Base-by-base conservation (phyloP, 1,139 yeast genomes). In the Saccharomycopsis crataegensis region DNA sequence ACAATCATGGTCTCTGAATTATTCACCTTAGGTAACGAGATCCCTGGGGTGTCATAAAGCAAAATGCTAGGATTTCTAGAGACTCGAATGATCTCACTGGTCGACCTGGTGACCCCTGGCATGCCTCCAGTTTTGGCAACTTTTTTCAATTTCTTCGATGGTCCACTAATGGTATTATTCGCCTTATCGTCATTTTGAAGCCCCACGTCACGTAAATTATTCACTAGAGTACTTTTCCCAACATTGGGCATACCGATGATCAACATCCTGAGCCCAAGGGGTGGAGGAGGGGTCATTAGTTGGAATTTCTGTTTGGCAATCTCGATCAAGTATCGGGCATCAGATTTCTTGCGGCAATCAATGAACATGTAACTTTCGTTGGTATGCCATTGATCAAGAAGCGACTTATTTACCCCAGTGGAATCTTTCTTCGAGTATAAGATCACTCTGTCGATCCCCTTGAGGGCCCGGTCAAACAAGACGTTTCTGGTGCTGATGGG, bases 181-280 rank as follows among this genome's bases (percentile, higher is more conserved):
- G 42, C 22, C 16, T 40, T 11, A 12, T 14, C 3, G 3, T 11
- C 16, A 3, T 22, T 22, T n/a, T 37, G 31, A 53, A 72, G 66
- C 1, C 89, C 88, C 1, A 77, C 78, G 28, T 73, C 73, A 55
- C 97, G 70, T 51, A 93, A 70, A 0, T 85, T 76, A 64, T 93
- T 93, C 11, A 91, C 84, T 55, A 93, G 69, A 0, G 96, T 86
- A n/a, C 96, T 87, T 67, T 93, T 93, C 1, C 99, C 99, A n/a
- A 90, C 96, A 66, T 93, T 93, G 0, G 99, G 99, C 95, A 93
- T 87, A 0, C 99, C 99, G 9, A 86, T 82, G 49, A 93, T 80
- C 73, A 91, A 74, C 52, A 86, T 67, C 41, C 91, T 70, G 50
- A 86, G 70, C 0, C 99, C 98, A 54, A 90, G 69, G 0, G 97